Base-by-base conservation (phyloP, 495 filamentous ascomycete genomes). In the Lineolata rhizophorae region DNA sequence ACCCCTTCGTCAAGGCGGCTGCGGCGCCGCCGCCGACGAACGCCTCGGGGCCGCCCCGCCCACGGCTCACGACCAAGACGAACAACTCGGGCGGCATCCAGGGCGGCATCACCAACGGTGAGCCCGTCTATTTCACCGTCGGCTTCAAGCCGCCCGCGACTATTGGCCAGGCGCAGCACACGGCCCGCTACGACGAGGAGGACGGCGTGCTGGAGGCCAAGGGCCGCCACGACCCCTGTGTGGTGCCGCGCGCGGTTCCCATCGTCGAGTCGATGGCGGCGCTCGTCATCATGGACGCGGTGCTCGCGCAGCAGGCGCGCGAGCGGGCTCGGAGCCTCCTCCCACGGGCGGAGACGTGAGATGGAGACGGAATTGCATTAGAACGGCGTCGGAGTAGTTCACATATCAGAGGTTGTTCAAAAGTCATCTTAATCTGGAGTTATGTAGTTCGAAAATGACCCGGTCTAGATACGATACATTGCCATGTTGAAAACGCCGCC, bases 81-180 rank as follows among this genome's bases (percentile, higher is more conserved):
- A 97, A 97, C 61, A 87, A 91, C 62, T 87, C 77, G 2, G 90
- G 87, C 15, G 87, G 87, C 42, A 79, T 97, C 42, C 87, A 97
- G 57, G 87, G 87, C 25, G 87, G 87, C 36, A 97, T 97, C 51
- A 76, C 76, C 31, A 97, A 97, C 53, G 87, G 90, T 31, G 79
- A 81, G 14, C 74, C 70, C 18, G 81, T 97, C 55, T 95, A 85
- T 63, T 95, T 97, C 68, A 72, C 75, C 28, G 70, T 94, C 17
- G 87, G 66, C 10, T 97, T 97, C 70, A 97, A 97, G 59, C 77
- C 85, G 1, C 70, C 87, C 5, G 87, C 87, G 5, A 97, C 87
- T 5, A 97, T 97, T 48, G 81, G 82, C 20, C 78, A 85, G 56
- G 79, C 79, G 16, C 87, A 97, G 56, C 57, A 58, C 14, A 97